Evolutionary conservation across 148 eudicot genomes (phyloP), one percentile per base, ranked within the genome.

Genomic region (Rhododendron ferrugineum): DNA sequence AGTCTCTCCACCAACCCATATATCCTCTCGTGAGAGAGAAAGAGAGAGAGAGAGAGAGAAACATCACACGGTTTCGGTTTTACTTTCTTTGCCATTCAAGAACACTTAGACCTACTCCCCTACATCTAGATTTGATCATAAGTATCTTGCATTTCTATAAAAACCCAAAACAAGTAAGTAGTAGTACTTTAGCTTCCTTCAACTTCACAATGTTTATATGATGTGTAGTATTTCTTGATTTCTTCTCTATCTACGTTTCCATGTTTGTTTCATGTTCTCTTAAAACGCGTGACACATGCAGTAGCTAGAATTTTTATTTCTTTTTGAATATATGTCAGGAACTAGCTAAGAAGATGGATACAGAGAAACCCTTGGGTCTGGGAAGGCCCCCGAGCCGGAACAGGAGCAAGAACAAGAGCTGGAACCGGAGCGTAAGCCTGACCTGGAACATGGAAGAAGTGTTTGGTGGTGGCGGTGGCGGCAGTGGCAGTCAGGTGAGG

Each of bases 361-460:
- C 4, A 46, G 85, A 84, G 50, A 49, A 75, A 42, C 26, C 16
- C 16, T 46, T 13, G 6, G 56, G 54, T 11, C 3, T 3, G 32
- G 81, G 36, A 78, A 70, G 82, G 76, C 42, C 37, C 79, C 83
- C 86, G 74, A 76, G 79, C 79, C 34, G 22, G 3, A 82, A 46
- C 84, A 78, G 91, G 54, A 78, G 80, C 8, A 44, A 23, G 32
- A 78, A 28, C 56, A 78, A 4, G 26, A 75, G 79, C 47, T 18
- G n/a, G 83, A 92, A 90, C 32, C 79, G 93, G 37, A 93, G 85
- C 56, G 44, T 83, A 10, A 93, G 94, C 40, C 80, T 90, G 82
- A 93, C 88, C 20, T 90, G 92, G 90, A 89, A 89, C 0, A 83
- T 90, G 10, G 97, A 92, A 49, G 99, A 95, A 7, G 93, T 93